Conservation (phyloP, 164 flowering plant species). For the Chimonanthus salicifolius region DNA sequence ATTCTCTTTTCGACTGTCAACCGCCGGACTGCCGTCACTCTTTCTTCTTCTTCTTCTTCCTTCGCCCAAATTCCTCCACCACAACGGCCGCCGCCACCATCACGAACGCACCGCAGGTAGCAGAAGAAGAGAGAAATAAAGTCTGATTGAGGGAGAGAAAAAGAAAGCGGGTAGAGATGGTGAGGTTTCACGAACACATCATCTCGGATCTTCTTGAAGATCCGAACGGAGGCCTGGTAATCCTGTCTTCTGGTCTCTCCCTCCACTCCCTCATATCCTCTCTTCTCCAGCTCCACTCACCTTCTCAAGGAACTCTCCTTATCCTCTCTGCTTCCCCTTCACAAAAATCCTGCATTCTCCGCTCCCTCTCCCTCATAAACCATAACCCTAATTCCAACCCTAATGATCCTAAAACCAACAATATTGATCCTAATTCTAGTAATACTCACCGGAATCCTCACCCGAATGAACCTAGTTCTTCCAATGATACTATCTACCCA, state of each 20-base stretch:
- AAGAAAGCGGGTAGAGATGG: constrained; percentile 30
- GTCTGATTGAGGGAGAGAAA: too few species aligned
- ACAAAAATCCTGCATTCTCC: constrained; percentile 38
- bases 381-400: neutral
- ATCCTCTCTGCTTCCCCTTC: constrained; percentile 64
- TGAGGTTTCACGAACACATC: constrained; percentile 77
- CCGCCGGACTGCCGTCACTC: too few species aligned
- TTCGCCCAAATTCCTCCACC: too few species aligned
- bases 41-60: too few species aligned
- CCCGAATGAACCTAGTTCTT: neutral
- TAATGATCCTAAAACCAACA: neutral
- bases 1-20: too few species aligned
- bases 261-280: constrained; percentile 66
- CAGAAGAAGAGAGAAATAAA: neutral
- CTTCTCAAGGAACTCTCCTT: constrained; percentile 67
- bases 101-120: neutral
- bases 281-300: constrained; percentile 66
- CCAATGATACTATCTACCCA: constrained; percentile 9
- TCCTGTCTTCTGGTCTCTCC: constrained; percentile 80
- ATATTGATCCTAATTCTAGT: neutral
- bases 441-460: constrained; percentile 4
- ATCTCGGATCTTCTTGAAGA: constrained; percentile 79
- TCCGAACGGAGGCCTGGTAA: constrained; percentile 56
- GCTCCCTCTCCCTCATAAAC: constrained; percentile 2
- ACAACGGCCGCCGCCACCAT: too few species aligned